Percentiles rank a stretch among this genome's conserved stretches.
phyloP scores from a whole-genome alignment of 805 yeast genomes.

The Pichia sporocuriosa region DNA sequence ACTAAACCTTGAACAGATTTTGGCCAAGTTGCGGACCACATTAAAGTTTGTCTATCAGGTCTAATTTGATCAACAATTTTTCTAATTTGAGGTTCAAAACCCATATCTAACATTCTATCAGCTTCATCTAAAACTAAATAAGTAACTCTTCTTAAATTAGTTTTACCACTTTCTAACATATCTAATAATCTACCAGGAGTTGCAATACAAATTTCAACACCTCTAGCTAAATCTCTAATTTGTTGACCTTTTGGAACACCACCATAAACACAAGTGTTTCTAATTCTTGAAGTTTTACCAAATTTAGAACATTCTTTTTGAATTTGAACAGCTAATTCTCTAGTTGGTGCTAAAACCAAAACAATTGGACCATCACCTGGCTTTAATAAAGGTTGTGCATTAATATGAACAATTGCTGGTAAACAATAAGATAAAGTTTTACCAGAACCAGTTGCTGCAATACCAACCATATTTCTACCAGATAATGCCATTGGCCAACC shows the following conservation, averaged over 20 bases:
- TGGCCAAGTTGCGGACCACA: constrained; percentile 99
- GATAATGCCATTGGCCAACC: constrained; percentile 99
- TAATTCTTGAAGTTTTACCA: constrained; percentile 84
- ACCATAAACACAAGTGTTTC: constrained; percentile 97
- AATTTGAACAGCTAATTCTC: constrained; percentile 98
- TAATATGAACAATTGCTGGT: constrained; percentile 95
- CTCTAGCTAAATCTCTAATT: constrained; percentile 91
- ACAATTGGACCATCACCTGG: constrained; percentile 98
- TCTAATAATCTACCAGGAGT: constrained; percentile 99
- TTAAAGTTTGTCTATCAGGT: constrained; percentile 98
- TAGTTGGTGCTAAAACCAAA: constrained; percentile 92
- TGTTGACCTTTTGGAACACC: constrained; percentile 99
- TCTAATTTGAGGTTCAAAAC: constrained; percentile 99
- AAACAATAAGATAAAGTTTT: constrained; percentile 95
- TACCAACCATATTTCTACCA: constrained; percentile 99
- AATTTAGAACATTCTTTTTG: constrained; percentile 94
- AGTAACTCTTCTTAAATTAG: constrained; percentile 92
- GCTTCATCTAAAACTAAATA: constrained; percentile 98
- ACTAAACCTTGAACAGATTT: constrained; percentile 93
- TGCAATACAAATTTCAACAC: constrained; percentile 93
- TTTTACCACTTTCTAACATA: constrained; percentile 91
- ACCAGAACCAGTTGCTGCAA: constrained; percentile 99
- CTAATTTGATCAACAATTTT: constrained; percentile 93
- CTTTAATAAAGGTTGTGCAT: constrained; percentile 90
- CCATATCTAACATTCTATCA: constrained; percentile 99